phyloP scores from a whole-genome alignment of 2,329 filamentous ascomycete genomes.

The Hansfordia pulvinata region DNA sequence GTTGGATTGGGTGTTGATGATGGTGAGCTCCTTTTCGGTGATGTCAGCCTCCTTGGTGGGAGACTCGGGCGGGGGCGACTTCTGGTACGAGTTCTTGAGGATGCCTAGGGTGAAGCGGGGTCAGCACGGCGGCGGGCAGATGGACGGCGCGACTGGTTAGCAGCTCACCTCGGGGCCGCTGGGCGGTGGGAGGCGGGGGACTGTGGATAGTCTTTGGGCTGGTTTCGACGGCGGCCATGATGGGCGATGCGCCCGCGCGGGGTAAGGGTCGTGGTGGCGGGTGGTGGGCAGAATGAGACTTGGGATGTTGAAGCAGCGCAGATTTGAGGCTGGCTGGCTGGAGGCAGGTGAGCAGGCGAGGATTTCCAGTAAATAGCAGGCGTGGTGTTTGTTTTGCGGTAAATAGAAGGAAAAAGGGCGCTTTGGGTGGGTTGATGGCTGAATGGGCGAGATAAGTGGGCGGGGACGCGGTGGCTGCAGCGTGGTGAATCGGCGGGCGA shows the following conservation, averaged over 20 bases:
- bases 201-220: background rate
- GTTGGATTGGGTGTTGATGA: slow-evolving; percentile 91
- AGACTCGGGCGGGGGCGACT: slow-evolving; percentile 42
- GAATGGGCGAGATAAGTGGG: background rate
- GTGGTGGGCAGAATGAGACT: too few species aligned
- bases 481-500: too few species aligned
- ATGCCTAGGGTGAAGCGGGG: slow-evolving; percentile 48
- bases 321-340: too few species aligned
- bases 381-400: too few species aligned
- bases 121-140: background rate
- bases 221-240: background rate
- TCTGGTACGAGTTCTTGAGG: slow-evolving; percentile 74
- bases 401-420: background rate
- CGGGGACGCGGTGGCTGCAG: too few species aligned
- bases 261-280: too few species aligned
- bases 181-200: slow-evolving; percentile 6
- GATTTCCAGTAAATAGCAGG: too few species aligned
- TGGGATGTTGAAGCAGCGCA: too few species aligned
- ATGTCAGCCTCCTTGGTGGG: slow-evolving; percentile 34
- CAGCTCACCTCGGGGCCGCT: slow-evolving; percentile 17
- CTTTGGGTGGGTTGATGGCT: background rate
- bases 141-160: background rate
- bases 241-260: background rate
- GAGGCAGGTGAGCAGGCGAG: too few species aligned
- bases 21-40: slow-evolving; percentile 75